These are phyloP conservation scores for Penicilliopsis zonata DNA, from an alignment of 495 filamentous ascomycete genomes.

Conservation along the genomic window DNA sequence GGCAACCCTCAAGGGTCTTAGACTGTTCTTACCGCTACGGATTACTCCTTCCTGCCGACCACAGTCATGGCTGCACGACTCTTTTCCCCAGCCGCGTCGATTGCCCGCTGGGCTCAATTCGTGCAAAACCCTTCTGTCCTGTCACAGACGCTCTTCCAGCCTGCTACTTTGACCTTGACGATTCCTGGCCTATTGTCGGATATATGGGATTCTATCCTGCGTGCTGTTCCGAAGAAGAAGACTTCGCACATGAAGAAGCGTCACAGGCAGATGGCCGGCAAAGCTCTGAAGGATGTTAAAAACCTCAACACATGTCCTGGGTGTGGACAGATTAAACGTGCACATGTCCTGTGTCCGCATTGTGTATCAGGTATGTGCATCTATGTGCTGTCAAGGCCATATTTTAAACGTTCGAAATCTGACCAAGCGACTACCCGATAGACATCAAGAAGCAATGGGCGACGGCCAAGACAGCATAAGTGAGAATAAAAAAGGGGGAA, in stretches of 20 bases:
- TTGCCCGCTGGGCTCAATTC: slow-evolving; percentile 5
- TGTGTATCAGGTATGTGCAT: slow-evolving; percentile 55
- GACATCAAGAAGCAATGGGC: slow-evolving; percentile 23
- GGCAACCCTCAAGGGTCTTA: too few species aligned
- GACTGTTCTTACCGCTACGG: neutral
- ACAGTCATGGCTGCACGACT: slow-evolving; percentile 12
- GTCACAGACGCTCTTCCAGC: slow-evolving; percentile 9
- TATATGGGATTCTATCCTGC: slow-evolving; percentile 85
- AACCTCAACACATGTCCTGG: slow-evolving; percentile 74
- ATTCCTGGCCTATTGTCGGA: slow-evolving; percentile 51
- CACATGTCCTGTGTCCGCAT: slow-evolving; percentile 75
- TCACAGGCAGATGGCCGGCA: slow-evolving; percentile 84
- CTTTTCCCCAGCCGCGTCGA: slow-evolving; percentile 7
- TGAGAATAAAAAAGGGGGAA: slow-evolving; percentile 1
- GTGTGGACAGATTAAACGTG: slow-evolving; percentile 77
- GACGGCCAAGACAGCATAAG: slow-evolving; percentile 10
- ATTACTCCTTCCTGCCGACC: neutral
- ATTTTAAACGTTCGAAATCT: neutral
- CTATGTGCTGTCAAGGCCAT: slow-evolving; percentile 1
- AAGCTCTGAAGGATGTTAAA: slow-evolving; percentile 82
- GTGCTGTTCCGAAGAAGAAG: slow-evolving; percentile 97
- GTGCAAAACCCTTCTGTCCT: slow-evolving; percentile 8
- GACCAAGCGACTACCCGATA: slow-evolving; percentile 3
- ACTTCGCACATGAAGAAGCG: slow-evolving; percentile 94
- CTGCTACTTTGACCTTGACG: slow-evolving; percentile 23